Evolutionary conservation across 169 alveolate genomes (phyloP).

Genomic region (Plasmodium coatneyi): DNA sequence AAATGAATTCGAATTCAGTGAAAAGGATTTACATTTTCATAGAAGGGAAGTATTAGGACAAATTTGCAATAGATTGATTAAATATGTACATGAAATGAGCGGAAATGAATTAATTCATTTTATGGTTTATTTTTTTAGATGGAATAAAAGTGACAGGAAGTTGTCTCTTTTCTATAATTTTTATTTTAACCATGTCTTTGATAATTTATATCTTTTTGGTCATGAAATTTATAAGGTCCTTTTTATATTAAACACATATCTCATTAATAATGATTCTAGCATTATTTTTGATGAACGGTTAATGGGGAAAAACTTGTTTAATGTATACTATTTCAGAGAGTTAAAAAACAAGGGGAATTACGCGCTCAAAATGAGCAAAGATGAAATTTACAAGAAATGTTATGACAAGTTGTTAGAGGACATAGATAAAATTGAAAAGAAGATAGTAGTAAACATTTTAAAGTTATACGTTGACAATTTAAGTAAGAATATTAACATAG

Average conservation of each 20-base stretch:
- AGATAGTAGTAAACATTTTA: conserved; percentile 52
- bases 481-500: conserved; percentile 32
- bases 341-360: conserved; percentile 41
- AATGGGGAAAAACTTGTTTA: neutral
- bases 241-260: conserved; percentile 53
- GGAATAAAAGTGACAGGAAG: conserved; percentile 53
- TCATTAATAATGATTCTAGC: conserved; percentile 22
- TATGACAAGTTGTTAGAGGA: conserved; percentile 25
- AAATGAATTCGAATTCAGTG: conserved; percentile 46
- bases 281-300: conserved; percentile 15
- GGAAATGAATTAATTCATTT: conserved; percentile 72
- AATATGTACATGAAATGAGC: conserved; percentile 43
- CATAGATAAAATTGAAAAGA: conserved; percentile 42
- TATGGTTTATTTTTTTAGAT: conserved; percentile 55
- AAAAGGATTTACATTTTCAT: conserved; percentile 48
- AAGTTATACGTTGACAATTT: conserved; percentile 64
- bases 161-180: conserved; percentile 55
- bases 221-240: conserved; percentile 47
- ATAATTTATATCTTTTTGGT: conserved; percentile 42
- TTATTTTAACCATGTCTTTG: conserved; percentile 62
- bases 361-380: conserved; percentile 49
- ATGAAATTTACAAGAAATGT: conserved; percentile 57
- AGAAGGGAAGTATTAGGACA: conserved; percentile 62
- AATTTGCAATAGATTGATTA: conserved; percentile 56
- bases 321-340: conserved; percentile 20